These are phyloP conservation scores for Linnemannia elongata DNA, from an alignment of 192 early-diverging fungal species.

Conservation along the genomic window DNA sequence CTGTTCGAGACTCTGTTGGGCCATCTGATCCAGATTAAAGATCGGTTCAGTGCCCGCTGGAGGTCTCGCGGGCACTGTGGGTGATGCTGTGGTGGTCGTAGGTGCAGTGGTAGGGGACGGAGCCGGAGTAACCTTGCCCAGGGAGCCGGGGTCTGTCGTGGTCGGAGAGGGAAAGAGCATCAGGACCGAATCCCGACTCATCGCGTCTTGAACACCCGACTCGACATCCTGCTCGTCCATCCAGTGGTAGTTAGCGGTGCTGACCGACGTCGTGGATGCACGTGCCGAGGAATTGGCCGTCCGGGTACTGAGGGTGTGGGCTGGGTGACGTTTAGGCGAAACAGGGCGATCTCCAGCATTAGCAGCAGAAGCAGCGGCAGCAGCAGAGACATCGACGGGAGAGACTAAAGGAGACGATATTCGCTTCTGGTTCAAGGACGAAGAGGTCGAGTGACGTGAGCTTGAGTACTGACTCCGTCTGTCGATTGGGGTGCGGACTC, in stretches of 20 bases:
- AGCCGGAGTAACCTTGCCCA: not conserved
- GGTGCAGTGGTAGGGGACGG: not conserved
- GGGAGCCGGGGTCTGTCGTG: not conserved
- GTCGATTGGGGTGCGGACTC: conserved; percentile 20
- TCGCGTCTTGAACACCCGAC: conserved; percentile 10
- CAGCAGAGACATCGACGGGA: not conserved
- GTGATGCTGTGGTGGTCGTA: not conserved
- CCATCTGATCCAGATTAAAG: conserved; percentile 18
- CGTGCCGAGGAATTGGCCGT: conserved; percentile 15
- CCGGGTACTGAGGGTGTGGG: not conserved
- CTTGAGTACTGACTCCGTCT: conserved; percentile 27
- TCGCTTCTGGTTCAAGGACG: not conserved
- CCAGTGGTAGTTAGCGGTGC: conserved; percentile 50
- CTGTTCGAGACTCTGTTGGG: conserved; percentile 32
- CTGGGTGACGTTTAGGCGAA: not conserved
- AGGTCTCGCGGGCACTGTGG: conserved; percentile 1
- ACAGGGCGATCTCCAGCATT: not conserved
- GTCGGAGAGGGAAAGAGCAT: conserved; percentile 38
- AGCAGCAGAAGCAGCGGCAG: not conserved
- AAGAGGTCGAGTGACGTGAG: conserved; percentile 15
- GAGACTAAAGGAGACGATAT: not conserved
- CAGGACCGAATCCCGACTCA: conserved; percentile 30
- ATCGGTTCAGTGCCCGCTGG: not conserved
- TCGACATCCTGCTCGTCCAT: conserved; percentile 30
- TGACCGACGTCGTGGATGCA: conserved; percentile 36